Conservation (phyloP, 305 asterid genomes). For the Solanum hybrid region DNA sequence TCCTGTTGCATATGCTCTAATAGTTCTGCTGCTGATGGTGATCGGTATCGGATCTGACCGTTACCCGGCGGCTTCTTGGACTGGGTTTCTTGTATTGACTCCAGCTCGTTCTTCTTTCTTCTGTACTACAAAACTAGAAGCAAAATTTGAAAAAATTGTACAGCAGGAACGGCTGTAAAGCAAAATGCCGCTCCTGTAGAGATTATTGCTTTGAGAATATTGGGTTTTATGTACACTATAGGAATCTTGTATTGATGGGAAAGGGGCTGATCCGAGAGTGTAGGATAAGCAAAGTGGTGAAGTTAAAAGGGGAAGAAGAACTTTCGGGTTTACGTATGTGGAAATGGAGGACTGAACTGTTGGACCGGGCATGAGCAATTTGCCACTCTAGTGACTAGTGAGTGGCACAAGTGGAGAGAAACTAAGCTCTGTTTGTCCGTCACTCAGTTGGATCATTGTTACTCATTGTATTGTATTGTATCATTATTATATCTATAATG, state of each 20-base stretch:
- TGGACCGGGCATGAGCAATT: not conserved
- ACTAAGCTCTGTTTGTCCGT: too few species aligned
- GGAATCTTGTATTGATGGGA: not conserved
- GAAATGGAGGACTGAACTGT: not conserved
- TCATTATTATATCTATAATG: too few species aligned
- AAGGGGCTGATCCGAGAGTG: not conserved
- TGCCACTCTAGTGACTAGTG: not conserved
- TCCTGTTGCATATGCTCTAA: slow-evolving; percentile 35
- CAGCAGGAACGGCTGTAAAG: not conserved
- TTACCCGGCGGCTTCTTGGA: slow-evolving; percentile 56
- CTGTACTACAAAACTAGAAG: not conserved
- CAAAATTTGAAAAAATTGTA: not conserved
- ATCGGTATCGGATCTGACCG: slow-evolving; percentile 83
- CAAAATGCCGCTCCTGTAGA: not conserved
- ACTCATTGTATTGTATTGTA: too few species aligned
- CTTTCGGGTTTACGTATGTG: not conserved
- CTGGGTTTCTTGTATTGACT: slow-evolving; percentile 56
- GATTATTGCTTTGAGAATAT: not conserved
- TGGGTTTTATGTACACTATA: not conserved
- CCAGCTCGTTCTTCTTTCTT: slow-evolving; percentile 48
- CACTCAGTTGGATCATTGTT: too few species aligned
- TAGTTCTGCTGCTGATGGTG: slow-evolving; percentile 75
- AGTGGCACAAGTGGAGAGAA: not conserved
- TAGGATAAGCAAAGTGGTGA: not conserved
- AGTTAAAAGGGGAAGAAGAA: not conserved